These are phyloP conservation scores for Boletus vermiculosoides DNA, from an alignment of 768 basidiomycete species.

Conservation along the genomic window DNA sequence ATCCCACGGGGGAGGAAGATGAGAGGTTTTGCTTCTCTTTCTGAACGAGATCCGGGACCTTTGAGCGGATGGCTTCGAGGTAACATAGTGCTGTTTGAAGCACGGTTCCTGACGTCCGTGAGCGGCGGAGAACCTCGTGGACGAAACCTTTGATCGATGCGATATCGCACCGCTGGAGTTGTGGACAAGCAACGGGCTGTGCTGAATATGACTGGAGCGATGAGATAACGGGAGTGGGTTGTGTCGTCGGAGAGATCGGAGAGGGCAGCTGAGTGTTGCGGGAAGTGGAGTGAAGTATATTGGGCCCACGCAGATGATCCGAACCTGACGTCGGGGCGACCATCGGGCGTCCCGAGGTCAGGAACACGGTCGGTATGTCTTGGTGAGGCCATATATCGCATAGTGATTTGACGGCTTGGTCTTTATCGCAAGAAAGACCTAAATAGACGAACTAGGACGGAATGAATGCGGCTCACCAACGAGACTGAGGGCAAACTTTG, in stretches of 20 bases:
- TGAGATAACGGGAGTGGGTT: slow-evolving; percentile 31
- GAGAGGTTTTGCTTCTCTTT: slow-evolving; percentile 49
- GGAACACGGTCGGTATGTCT: slow-evolving; percentile 63
- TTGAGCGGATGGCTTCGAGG: slow-evolving; percentile 75
- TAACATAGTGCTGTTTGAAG: slow-evolving; percentile 89
- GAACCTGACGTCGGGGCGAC: slow-evolving; percentile 15
- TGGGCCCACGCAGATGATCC: slow-evolving; percentile 7
- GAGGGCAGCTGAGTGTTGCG: slow-evolving; percentile 50
- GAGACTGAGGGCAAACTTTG: slow-evolving; percentile 62
- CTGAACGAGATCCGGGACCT: slow-evolving; percentile 60
- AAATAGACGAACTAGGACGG: slow-evolving; percentile 8
- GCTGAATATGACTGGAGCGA: slow-evolving; percentile 30
- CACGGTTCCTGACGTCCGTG: slow-evolving; percentile 78
- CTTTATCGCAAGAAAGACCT: slow-evolving; percentile 36
- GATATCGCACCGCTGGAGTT: slow-evolving; percentile 33
- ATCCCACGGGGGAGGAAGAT: slow-evolving; percentile 40
- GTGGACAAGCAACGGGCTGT: slow-evolving; percentile 14
- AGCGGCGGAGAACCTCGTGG: slow-evolving; percentile 84
- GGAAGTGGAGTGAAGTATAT: slow-evolving; percentile 1
- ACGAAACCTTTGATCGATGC: slow-evolving; percentile 76
- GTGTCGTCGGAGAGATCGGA: slow-evolving; percentile 51
- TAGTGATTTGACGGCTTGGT: slow-evolving; percentile 76
- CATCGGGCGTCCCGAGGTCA: slow-evolving; percentile 36
- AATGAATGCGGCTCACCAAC: slow-evolving; percentile 54
- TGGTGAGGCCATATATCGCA: slow-evolving; percentile 80